Evolutionary conservation across 352 stramenopile genomes (phyloP).

Genomic region (Phytophthora cryptogea): DNA sequence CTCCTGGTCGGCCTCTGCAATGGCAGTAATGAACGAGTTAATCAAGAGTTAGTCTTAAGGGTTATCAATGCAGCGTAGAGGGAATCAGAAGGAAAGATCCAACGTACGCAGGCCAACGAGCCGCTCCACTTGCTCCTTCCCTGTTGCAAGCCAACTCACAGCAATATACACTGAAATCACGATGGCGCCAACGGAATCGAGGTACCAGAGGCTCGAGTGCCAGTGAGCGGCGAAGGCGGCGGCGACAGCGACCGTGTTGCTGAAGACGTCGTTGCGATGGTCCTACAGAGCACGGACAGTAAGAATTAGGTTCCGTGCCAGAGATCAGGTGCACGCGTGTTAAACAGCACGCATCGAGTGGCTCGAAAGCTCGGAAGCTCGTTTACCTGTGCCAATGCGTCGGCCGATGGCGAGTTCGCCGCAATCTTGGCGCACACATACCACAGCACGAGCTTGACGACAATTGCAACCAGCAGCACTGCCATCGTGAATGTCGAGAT

Average conservation of each 20-base stretch:
- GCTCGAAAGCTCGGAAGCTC: not conserved
- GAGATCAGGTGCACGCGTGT: not conserved
- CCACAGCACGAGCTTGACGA: slow-evolving; percentile 85
- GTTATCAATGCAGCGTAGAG: too few species aligned
- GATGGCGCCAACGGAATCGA: slow-evolving; percentile 95
- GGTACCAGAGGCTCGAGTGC: slow-evolving; percentile 88
- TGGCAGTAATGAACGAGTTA: not conserved
- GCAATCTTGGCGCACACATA: slow-evolving; percentile 76
- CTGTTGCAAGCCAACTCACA: slow-evolving; percentile 93
- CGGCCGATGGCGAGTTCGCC: slow-evolving; percentile 65
- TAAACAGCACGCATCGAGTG: slow-evolving; percentile 7
- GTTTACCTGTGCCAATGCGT: slow-evolving; percentile 71
- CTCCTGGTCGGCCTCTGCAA: slow-evolving; percentile 82
- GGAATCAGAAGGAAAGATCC: not conserved
- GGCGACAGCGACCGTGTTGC: slow-evolving; percentile 91
- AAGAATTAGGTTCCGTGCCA: slow-evolving; percentile 4
- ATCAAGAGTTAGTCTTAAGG: not conserved
- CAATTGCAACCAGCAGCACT: slow-evolving; percentile 75
- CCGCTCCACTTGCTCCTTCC: slow-evolving; percentile 95
- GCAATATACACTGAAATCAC: slow-evolving; percentile 97
- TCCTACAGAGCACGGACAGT: slow-evolving; percentile 65
- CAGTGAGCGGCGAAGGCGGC: slow-evolving; percentile 76
- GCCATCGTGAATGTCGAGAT: slow-evolving; percentile 69
- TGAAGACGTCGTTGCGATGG: slow-evolving; percentile 97
- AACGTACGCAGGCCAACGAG: slow-evolving; percentile 87